A percentile compares a stretch with the other conserved stretches of the same genome.
These are phyloP conservation scores for Sporisorium iseilematis-ciliati DNA, from an alignment of 1,284 basidiomycete species.

Conservation along the genomic window DNA sequence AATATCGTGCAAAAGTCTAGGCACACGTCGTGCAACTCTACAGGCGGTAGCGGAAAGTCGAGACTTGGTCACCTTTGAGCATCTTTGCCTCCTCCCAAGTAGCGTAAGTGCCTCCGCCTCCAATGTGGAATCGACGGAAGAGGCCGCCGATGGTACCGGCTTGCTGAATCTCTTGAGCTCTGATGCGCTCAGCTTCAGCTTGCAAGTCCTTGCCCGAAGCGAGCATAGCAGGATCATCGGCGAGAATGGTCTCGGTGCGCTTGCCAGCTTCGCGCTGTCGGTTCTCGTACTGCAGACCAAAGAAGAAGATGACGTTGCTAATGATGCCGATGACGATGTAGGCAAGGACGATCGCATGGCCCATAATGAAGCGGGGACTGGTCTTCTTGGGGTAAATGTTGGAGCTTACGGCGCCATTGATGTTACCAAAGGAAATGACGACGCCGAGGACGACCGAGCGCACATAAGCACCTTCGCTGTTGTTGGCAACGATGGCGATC, in stretches of 20 bases:
- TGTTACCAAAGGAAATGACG: constrained; percentile 66
- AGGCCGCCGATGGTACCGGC: constrained; percentile 25
- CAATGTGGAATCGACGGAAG: constrained; percentile 28
- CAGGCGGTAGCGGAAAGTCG: constrained; percentile 27
- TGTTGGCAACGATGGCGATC: constrained; percentile 79
- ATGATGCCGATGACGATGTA: constrained; percentile 79
- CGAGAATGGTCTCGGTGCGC: constrained; percentile 77
- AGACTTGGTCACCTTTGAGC: constrained; percentile 57
- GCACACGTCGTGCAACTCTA: constrained; percentile 1
- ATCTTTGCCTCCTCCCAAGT: constrained; percentile 47
- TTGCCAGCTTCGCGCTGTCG: constrained; percentile 76
- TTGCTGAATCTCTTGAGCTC: constrained; percentile 25
- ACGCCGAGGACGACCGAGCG: constrained; percentile 77
- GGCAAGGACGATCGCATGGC: constrained; percentile 78
- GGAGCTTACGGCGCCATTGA: constrained; percentile 76
- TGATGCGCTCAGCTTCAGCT: constrained; percentile 33
- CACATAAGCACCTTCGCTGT: constrained; percentile 81
- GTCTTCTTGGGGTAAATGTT: constrained; percentile 78
- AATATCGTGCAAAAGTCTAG: background rate
- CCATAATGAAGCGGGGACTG: constrained; percentile 79
- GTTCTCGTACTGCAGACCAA: constrained; percentile 76
- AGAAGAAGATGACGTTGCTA: constrained; percentile 72
- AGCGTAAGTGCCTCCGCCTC: constrained; percentile 57
- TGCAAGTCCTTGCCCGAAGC: constrained; percentile 34
- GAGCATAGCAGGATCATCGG: constrained; percentile 24